A percentile compares a stretch with the other conserved stretches of the same genome.
Evolutionary conservation across 2,329 filamentous ascomycete genomes (phyloP).

Genomic region (Epichloe amarillans): DNA sequence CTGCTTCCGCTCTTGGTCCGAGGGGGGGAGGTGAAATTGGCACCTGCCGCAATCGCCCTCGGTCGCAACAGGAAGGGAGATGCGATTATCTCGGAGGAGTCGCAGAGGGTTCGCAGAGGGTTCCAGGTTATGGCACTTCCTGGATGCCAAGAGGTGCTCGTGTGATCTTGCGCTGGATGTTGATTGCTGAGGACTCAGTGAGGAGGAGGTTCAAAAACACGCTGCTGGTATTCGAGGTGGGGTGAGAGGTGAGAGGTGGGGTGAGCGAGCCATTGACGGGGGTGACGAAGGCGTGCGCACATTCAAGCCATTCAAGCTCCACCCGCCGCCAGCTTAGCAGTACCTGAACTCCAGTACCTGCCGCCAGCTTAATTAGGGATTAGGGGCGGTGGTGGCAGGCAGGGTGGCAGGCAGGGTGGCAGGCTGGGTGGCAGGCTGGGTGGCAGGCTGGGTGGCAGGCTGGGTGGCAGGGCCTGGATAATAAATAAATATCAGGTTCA

Average conservation of each 20-base stretch:
- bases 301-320: background rate
- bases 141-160: background rate
- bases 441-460: too few species aligned
- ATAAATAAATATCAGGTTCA: too few species aligned
- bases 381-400: too few species aligned
- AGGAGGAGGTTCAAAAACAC: background rate
- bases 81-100: background rate
- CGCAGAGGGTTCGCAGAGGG: too few species aligned
- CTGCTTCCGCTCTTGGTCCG: background rate
- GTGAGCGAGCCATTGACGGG: background rate
- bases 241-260: constrained; percentile 2
- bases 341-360: too few species aligned
- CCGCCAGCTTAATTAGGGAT: background rate
- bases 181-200: background rate
- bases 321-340: background rate
- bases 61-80: background rate
- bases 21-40: background rate
- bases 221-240: background rate
- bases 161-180: background rate
- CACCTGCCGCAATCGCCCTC: background rate
- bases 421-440: too few species aligned
- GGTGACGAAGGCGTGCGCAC: background rate
- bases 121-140: background rate
- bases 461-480: too few species aligned
- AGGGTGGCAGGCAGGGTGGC: too few species aligned